phyloP scores from a whole-genome alignment of 2,329 filamentous ascomycete species.

The Akanthomyces uredinophilus region DNA sequence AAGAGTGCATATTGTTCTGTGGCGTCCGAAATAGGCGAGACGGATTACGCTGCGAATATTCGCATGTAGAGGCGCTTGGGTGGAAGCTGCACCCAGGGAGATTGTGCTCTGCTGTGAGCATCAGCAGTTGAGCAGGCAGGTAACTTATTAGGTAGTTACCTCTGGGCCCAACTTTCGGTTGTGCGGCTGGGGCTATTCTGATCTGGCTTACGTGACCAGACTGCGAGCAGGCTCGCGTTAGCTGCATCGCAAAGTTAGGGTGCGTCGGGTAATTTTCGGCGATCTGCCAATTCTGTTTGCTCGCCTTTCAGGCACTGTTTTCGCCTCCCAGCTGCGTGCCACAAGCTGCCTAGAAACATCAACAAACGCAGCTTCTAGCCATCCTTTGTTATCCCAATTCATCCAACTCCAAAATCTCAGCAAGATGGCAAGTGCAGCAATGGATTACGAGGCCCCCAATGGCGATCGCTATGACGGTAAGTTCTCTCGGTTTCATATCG shows the following conservation, averaged over 20 bases:
- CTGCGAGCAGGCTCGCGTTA: neutral
- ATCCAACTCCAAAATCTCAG: constrained; percentile 14
- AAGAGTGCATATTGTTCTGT: too few relatives aligned
- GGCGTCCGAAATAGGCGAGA: too few relatives aligned
- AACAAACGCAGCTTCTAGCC: constrained; percentile 5
- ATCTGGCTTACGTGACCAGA: constrained; percentile 1
- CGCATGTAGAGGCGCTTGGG: too few relatives aligned
- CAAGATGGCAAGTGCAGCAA: constrained; percentile 58
- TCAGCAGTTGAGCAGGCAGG: too few relatives aligned
- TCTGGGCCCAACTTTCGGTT: too few relatives aligned
- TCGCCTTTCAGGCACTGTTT: constrained; percentile 1
- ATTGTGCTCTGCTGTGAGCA: too few relatives aligned
- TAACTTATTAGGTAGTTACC: too few relatives aligned
- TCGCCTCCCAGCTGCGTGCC: constrained; percentile 2
- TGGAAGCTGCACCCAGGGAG: too few relatives aligned
- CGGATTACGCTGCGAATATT: too few relatives aligned
- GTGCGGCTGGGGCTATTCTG: neutral
- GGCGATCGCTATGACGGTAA: constrained; percentile 63
- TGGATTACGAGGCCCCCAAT: constrained; percentile 66
- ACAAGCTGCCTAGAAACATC: constrained; percentile 6
- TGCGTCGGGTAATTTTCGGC: constrained; percentile 5
- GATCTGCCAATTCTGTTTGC: neutral
- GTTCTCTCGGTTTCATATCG: constrained; percentile 18
- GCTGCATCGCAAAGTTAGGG: neutral
- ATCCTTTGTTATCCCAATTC: neutral